These are phyloP conservation scores for Beta vulgaris DNA, from an alignment of 148 eudicot genomes.

Conservation along the genomic window DNA sequence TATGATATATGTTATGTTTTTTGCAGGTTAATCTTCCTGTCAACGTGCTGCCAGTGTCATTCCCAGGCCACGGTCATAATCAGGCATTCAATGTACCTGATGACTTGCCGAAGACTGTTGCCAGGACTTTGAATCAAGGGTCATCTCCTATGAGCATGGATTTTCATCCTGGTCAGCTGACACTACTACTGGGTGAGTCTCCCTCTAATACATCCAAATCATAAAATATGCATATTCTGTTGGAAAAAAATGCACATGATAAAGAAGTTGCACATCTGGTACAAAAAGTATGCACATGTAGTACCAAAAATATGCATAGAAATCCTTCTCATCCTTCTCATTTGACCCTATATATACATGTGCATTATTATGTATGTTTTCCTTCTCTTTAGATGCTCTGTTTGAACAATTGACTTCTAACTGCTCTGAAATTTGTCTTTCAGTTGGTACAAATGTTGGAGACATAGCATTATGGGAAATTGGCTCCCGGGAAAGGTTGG, in stretches of 20 bases:
- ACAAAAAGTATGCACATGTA: no score
- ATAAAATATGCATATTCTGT: neutral
- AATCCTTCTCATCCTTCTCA: no score
- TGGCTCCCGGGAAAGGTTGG: conserved; percentile 69
- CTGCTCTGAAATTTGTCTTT: conserved; percentile 13
- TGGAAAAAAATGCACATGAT: no score
- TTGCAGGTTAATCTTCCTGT: conserved; percentile 61
- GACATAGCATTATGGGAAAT: conserved; percentile 87
- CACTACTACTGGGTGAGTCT: conserved; percentile 71
- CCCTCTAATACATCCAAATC: neutral
- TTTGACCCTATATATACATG: neutral
- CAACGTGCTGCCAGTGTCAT: conserved; percentile 64
- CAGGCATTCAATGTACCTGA: conserved; percentile 58
- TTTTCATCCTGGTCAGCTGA: conserved; percentile 77
- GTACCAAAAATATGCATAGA: no score
- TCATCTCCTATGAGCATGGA: conserved; percentile 91
- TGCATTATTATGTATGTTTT: no score
- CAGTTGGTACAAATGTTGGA: conserved; percentile 82
- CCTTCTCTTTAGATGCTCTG: no score
- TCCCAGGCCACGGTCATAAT: conserved; percentile 47
- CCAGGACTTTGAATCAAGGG: conserved; percentile 64
- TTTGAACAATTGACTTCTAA: conserved; percentile 10
- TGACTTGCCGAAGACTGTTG: conserved; percentile 77
- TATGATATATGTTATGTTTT: neutral
- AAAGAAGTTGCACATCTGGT: no score